Evolutionary conservation across 2,329 filamentous ascomycete species (phyloP), one percentile per base, ranked within the genome.

Genomic region (Aspergillus quadricinctus): DNA sequence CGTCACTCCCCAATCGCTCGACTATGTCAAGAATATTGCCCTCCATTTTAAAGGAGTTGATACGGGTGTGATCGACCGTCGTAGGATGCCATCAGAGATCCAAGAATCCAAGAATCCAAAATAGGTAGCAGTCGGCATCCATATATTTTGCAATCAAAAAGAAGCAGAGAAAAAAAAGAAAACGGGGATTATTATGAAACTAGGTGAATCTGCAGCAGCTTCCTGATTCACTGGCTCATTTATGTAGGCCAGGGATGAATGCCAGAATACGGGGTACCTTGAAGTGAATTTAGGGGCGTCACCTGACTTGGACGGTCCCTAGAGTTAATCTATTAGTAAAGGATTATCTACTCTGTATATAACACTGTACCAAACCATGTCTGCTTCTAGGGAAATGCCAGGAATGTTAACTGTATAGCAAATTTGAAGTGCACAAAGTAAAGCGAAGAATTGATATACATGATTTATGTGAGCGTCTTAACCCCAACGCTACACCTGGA

Each of bases 21-120:
- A 87, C 81, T 62, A 86, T 75, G 63, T 85, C 82, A 49, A 80
- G 73, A 58, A 85, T 75, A 67, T 81, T 73, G 67, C 73, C 80
- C 56, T 83, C 81, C 81, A 84, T 83, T 27, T 46, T 11, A 46
- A 14, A 46, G 9, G 10, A 23, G 19, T 25, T 23, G 43, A 25
- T 46, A 11, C 21, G 41, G 11, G n/a, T 17, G 9, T 23, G 21
- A 45, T 4, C 21, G 41, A 45, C 8, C 41, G 41, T 45, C 41
- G 10, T 21, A 45, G n/a, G 11, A 45, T 45, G 41, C 41, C n/a
- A 45, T 45, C 41, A 23, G 21, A 45, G 4, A 23, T 23, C n/a
- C 21, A 45, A 11, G n/a, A 37, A 7, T 37, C 5, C 5, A 37
- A 37, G 31, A 37, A 37, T 37, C 14, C 14, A 37, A 14, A 14